These are phyloP conservation scores for Geotrichum histeridarum DNA, from an alignment of 1,139 yeast genomes.

Conservation along the genomic window DNA sequence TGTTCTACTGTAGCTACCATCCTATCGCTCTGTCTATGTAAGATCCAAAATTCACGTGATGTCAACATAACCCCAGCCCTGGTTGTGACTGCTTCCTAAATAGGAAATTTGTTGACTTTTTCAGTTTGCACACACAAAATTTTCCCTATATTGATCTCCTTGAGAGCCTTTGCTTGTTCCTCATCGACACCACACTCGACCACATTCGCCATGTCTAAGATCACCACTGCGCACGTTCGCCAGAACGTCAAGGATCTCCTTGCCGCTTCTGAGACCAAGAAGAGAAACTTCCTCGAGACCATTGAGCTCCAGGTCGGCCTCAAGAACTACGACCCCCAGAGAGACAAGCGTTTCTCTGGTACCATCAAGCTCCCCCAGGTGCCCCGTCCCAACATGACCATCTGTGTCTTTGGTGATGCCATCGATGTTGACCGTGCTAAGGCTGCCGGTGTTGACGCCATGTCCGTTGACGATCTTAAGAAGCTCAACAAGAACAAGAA, in stretches of 20 bases:
- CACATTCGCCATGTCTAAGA: conserved; percentile 69
- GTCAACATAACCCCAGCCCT: neutral
- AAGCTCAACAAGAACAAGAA: conserved; percentile 99
- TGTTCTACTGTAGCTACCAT: too few species aligned
- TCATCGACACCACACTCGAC: too few species aligned
- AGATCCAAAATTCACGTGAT: neutral
- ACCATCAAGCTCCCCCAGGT: conserved; percentile 96
- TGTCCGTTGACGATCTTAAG: conserved; percentile 99
- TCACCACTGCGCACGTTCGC: conserved; percentile 90
- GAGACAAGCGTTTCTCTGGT: conserved; percentile 99
- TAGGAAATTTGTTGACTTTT: neutral
- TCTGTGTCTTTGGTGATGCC: conserved; percentile 99
- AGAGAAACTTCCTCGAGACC: conserved; percentile 99
- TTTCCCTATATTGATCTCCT: neutral
- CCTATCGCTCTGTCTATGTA: too few species aligned
- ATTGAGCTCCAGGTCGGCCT: conserved; percentile 99
- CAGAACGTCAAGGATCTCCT: conserved; percentile 91
- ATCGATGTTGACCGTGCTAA: conserved; percentile 99
- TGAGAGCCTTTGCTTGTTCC: too few species aligned
- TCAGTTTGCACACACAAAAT: neutral
- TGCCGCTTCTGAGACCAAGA: conserved; percentile 94
- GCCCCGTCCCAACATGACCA: conserved; percentile 99
- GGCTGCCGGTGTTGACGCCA: conserved; percentile 98
- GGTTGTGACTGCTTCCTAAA: conserved; percentile 1
- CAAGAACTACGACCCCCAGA: conserved; percentile 99